Percentiles rank a stretch among this genome's conserved stretches.
phyloP scores from a whole-genome alignment of 2,329 filamentous ascomycete species.

The Diaporthe ilicicola region DNA sequence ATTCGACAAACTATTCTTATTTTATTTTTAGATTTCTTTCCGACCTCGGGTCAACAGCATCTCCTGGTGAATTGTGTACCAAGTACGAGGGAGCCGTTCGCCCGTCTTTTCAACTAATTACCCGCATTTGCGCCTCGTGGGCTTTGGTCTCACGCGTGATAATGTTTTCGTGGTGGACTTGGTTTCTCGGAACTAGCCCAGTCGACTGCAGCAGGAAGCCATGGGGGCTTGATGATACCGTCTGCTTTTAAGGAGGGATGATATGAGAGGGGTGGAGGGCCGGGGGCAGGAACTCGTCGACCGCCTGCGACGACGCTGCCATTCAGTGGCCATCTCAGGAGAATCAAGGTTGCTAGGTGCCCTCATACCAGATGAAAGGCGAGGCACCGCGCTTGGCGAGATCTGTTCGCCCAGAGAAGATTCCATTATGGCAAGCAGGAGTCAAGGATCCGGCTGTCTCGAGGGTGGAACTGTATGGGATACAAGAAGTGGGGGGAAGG shows the following conservation, averaged over 20 bases:
- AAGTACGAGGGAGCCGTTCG: not conserved
- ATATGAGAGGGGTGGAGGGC: not conserved
- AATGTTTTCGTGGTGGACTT: not conserved
- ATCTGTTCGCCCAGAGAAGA: not conserved
- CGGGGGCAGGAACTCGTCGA: not conserved
- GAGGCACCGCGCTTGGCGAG: not conserved
- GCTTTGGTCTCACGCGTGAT: not conserved
- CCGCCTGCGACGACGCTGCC: not conserved
- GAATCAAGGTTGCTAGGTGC: too few relatives aligned
- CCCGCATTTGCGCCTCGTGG: not conserved
- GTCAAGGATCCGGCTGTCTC: not conserved
- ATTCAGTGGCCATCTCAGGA: too few relatives aligned
- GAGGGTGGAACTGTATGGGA: not conserved
- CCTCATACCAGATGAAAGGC: not conserved
- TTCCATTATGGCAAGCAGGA: not conserved
- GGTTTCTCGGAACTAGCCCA: not conserved
- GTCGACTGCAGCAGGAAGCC: not conserved
- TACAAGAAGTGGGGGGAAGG: not conserved
- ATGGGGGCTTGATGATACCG: not conserved
- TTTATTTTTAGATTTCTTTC: slow-evolving; percentile 9
- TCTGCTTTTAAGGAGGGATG: not conserved
- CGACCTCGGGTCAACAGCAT: not conserved
- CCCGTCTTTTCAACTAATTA: not conserved
- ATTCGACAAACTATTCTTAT: slow-evolving; percentile 4
- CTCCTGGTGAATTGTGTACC: not conserved